Conservation (phyloP, 164 flowering plant genomes). For the Protea cynaroides region DNA sequence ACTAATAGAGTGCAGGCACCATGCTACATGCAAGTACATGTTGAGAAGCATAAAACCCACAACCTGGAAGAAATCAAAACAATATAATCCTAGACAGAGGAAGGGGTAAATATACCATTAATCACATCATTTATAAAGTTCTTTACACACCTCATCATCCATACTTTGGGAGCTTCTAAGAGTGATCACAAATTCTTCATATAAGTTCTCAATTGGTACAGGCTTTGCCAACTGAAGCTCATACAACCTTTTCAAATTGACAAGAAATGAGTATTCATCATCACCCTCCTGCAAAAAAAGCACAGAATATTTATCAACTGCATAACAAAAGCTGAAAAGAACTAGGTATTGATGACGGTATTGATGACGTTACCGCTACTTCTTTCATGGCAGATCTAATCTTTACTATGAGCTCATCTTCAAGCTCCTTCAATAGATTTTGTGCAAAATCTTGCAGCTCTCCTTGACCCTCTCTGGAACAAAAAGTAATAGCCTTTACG, state of each 20-base stretch:
- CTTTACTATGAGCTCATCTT: conserved; percentile 72
- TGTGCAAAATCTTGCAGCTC: conserved; percentile 84
- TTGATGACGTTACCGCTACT: conserved; percentile 48
- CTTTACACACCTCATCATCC: conserved; percentile 67
- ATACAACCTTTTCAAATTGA: conserved; percentile 83
- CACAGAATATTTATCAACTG: conserved; percentile 12
- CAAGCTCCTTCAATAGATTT: conserved; percentile 71
- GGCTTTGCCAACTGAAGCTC: conserved; percentile 77
- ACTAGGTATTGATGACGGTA: conserved; percentile 1
- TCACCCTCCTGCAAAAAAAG: conserved; percentile 60
- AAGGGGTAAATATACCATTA: neutral
- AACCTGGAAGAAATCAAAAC: conserved; percentile 44
- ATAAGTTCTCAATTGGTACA: conserved; percentile 61
- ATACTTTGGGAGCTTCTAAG: conserved; percentile 43
- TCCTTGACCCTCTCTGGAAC: conserved; percentile 70
- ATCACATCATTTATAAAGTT: neutral
- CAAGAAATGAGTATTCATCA: conserved; percentile 90
- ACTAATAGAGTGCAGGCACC: conserved; percentile 63
- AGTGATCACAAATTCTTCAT: conserved; percentile 43
- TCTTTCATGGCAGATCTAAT: conserved; percentile 75
- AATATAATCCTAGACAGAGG: conserved; percentile 3
- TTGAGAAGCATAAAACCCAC: conserved; percentile 74
- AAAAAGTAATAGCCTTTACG: conserved; percentile 72
- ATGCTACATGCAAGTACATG: conserved; percentile 81
- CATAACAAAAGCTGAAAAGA: neutral